A percentile compares a stretch with the other conserved stretches of the same genome.
Conservation (phyloP, 225 moss, liverwort and hornwort species). For the Climacium dendroides region DNA sequence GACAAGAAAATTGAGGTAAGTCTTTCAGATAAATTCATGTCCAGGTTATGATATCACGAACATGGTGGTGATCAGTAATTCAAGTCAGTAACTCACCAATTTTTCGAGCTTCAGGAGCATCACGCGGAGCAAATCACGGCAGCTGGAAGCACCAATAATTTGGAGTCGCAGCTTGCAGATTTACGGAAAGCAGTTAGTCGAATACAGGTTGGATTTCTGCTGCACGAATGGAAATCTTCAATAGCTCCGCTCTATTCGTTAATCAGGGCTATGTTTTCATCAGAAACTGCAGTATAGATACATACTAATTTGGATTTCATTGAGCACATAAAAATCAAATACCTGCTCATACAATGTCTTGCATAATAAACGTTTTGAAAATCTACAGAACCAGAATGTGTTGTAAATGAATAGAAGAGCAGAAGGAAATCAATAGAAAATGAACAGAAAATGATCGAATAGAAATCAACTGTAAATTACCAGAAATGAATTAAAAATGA, state of each 20-base stretch:
- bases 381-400: not conserved
- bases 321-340: not conserved
- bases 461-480: not conserved
- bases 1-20: conserved; percentile 3
- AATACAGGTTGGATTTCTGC: conserved; percentile 23
- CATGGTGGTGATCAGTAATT: not conserved
- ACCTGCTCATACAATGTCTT: not conserved
- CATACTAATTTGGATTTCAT: not conserved
- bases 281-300: not conserved
- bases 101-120: not conserved
- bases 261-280: not conserved
- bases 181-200: conserved; percentile 19
- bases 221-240: not conserved
- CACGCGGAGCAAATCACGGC: not conserved
- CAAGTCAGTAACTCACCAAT: not conserved
- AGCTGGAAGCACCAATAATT: conserved; percentile 6
- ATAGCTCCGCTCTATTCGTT: not conserved
- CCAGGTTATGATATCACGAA: not conserved
- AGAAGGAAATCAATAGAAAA: not conserved
- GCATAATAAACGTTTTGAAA: not conserved
- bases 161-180: conserved; percentile 38
- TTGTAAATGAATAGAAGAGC: not conserved
- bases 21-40: not conserved
- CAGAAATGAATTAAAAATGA: not conserved
- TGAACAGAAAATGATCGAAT: not conserved